These are phyloP conservation scores for Fusarium sp. DNA, from an alignment of 2,329 filamentous ascomycete species.

Conservation along the genomic window DNA sequence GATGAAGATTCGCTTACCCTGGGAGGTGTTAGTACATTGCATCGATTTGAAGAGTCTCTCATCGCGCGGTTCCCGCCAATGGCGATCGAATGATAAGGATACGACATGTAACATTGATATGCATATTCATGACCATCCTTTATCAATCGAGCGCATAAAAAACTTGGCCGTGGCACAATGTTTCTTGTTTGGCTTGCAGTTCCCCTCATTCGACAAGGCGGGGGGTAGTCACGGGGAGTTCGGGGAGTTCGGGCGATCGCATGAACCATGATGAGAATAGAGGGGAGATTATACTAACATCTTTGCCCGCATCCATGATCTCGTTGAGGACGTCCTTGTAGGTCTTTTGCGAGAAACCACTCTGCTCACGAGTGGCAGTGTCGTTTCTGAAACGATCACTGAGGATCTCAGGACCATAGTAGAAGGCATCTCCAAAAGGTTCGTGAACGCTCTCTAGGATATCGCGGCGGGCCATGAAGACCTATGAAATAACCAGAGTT, in stretches of 20 bases:
- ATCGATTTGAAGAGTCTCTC: background rate
- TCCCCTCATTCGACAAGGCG: constrained; percentile 20
- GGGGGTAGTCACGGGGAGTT: constrained; percentile 26
- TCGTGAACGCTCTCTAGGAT: constrained; percentile 88
- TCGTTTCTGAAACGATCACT: constrained; percentile 81
- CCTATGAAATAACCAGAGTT: constrained; percentile 58
- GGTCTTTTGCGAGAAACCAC: constrained; percentile 75
- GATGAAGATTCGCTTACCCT: constrained; percentile 95
- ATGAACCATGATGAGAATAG: constrained; percentile 18
- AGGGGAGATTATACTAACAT: constrained; percentile 64
- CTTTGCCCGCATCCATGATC: constrained; percentile 75
- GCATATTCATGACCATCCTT: background rate
- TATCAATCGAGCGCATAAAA: background rate
- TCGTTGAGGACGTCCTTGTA: constrained; percentile 81
- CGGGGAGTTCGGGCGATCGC: constrained; percentile 27
- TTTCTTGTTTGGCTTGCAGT: constrained; percentile 5
- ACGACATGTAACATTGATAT: constrained; percentile 1
- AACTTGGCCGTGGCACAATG: constrained; percentile 7
- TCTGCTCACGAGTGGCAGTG: constrained; percentile 60
- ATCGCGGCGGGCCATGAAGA: constrained; percentile 94
- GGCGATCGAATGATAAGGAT: background rate
- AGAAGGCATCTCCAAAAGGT: constrained; percentile 96
- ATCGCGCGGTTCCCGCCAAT: background rate
- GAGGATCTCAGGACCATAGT: constrained; percentile 91
- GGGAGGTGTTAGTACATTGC: constrained; percentile 38